Evolutionary conservation across 257 asterid genomes (phyloP).

Genomic region (Verbena officinalis): DNA sequence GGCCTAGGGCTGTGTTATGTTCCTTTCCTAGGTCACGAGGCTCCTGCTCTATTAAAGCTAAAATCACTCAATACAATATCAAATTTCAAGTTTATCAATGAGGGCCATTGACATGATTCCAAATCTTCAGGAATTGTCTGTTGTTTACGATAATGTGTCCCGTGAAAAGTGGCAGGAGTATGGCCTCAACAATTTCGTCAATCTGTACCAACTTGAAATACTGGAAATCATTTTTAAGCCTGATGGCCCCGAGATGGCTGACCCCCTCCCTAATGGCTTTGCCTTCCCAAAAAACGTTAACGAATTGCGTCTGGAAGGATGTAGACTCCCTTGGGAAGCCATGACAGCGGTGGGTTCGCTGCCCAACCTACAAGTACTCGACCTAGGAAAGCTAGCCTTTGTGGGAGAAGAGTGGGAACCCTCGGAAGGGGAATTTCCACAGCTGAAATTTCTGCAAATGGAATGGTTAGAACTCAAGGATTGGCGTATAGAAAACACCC

Average conservation of each 20-base stretch:
- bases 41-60: too few species aligned
- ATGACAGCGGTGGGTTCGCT: neutral
- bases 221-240: neutral
- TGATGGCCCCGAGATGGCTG: too few species aligned
- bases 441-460: slow-evolving; percentile 11
- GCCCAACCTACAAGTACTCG: neutral
- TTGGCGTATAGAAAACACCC: neutral
- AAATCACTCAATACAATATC: neutral
- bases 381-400: neutral
- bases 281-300: neutral
- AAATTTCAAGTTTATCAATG: neutral
- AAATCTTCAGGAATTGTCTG: neutral
- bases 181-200: neutral
- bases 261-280: neutral
- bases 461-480: neutral
- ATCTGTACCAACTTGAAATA: neutral
- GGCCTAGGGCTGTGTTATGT: neutral
- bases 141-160: neutral
- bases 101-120: neutral
- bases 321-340: neutral
- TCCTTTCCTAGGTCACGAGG: neutral
- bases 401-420: neutral
- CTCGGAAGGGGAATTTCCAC: neutral
- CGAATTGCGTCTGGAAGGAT: neutral
- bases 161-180: neutral